A percentile compares a stretch with the other conserved stretches of the same genome.
phyloP scores from a whole-genome alignment of 2,329 filamentous ascomycete species.

The Didymella segeticola region DNA sequence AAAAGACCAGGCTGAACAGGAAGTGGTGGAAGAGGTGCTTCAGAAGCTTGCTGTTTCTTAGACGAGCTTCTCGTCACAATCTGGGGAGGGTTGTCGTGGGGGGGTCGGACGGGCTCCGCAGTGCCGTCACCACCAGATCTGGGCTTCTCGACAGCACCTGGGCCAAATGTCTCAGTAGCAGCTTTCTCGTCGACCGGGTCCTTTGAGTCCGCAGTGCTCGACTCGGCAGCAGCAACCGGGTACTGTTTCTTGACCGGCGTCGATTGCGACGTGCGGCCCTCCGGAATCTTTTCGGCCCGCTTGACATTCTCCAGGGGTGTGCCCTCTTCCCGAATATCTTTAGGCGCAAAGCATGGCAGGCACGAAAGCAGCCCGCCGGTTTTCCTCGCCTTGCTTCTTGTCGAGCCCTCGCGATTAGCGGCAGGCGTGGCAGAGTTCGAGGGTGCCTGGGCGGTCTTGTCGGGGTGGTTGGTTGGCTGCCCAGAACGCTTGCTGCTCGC shows the following conservation, averaged over 20 bases:
- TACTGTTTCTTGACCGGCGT: conserved; percentile 54
- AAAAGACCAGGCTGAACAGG: conserved; percentile 42
- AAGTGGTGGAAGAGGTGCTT: conserved; percentile 38
- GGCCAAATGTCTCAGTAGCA: conserved; percentile 31
- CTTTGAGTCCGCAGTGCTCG: conserved; percentile 54
- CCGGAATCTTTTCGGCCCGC: conserved; percentile 47
- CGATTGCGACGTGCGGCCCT: conserved; percentile 57
- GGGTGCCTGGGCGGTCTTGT: conserved; percentile 50
- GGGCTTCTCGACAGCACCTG: conserved; percentile 33
- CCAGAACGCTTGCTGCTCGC: conserved; percentile 56
- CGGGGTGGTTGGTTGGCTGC: conserved; percentile 45
- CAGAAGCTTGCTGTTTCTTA: conserved; percentile 37
- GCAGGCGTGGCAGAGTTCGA: conserved; percentile 36
- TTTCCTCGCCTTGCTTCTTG: conserved; percentile 51
- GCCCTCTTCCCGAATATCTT: conserved; percentile 59
- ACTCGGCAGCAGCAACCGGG: conserved; percentile 48
- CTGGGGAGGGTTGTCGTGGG: conserved; percentile 32
- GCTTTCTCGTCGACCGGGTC: conserved; percentile 55
- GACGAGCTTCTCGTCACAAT: conserved; percentile 43
- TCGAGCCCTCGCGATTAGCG: conserved; percentile 42
- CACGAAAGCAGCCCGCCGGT: conserved; percentile 56
- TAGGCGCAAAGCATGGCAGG: conserved; percentile 72
- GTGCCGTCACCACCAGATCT: conserved; percentile 30
- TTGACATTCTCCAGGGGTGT: conserved; percentile 57
- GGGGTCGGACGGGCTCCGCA: conserved; percentile 22